Base-by-base conservation (phyloP, 2,329 filamentous ascomycete species). In the Laburnicola sp. region DNA sequence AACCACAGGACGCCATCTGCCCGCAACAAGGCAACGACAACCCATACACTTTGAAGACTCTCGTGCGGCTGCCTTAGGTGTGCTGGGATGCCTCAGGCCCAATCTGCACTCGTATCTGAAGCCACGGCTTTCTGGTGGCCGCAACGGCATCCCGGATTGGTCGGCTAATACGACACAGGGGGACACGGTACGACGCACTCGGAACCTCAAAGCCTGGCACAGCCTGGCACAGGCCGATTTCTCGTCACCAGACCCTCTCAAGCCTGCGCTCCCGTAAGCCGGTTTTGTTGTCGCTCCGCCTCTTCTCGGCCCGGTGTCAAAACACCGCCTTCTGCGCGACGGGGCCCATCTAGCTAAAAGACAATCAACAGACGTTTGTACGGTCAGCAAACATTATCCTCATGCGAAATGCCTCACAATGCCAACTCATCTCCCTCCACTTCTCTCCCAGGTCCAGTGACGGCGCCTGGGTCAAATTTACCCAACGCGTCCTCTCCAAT, bases 81-180 rank as follows among this genome's bases (percentile, higher is more conserved):
- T 41, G 45, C 34, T 47, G 45, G 36, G 37, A 34, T 47, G 45
- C 45, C 45, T 47, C 23, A 40, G 45, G 45, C 45, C 45, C 37
- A 47, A 40, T 40, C 21, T 27, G 5, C 22, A 3, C 5, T 34
- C 36, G 28, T 10, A 10, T 21, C 22, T 16, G n/a, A 40, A 47
- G 37, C 45, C 45, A 47, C 45, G 21, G 28, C 45, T 21, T 40
- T n/a, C 23, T 16, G 32, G 34, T 34, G 22, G 32, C 25, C 22
- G 40, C 11, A 2, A 40, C 27, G 16, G 36, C 28, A 27, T 16
- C 4, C 36, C 22, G 27, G 21, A 47, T 47, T 47, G 45, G 36
- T 21, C 28, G 8, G 10, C 10, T 27, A 41, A 39, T 40, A 22
- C 10, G 1, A 22, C 23, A 21, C 45, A 27, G n/a, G 7, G 10